These are phyloP conservation scores for Neonectria magnoliae DNA, from an alignment of 2,329 filamentous ascomycete species.

Conservation along the genomic window DNA sequence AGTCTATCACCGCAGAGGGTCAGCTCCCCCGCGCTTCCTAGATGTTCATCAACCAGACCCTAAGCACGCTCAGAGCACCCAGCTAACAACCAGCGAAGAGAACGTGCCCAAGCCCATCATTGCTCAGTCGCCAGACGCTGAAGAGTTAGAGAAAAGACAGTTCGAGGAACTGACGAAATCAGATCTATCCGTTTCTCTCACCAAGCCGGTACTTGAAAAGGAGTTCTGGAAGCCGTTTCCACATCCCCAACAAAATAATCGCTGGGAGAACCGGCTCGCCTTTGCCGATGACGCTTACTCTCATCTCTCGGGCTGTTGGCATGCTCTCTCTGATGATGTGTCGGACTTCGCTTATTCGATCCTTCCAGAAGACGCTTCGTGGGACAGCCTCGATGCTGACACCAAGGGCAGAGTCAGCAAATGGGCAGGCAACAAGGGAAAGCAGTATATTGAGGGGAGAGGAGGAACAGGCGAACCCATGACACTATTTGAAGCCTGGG, in stretches of 20 bases:
- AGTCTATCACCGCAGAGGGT: not conserved
- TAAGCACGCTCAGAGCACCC: not conserved
- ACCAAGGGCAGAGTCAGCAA: not conserved
- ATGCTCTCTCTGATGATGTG: not conserved
- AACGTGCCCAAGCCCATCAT: no score
- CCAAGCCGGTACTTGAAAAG: no score
- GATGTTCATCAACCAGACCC: no score
- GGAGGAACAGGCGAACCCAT: fast-evolving
- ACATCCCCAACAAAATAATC: no score
- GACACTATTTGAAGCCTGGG: not conserved
- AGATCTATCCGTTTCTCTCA: no score
- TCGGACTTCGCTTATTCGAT: not conserved
- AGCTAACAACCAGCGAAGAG: not conserved
- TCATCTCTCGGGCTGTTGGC: no score
- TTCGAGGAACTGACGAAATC: no score
- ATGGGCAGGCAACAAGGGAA: not conserved
- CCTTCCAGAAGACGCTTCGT: not conserved
- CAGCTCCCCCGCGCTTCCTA: not conserved
- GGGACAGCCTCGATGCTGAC: not conserved
- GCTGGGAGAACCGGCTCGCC: no score
- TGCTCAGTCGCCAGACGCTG: no score
- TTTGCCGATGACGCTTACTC: no score
- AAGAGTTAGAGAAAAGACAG: no score
- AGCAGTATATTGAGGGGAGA: not conserved
- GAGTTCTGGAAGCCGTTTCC: no score